A percentile compares a stretch with the other conserved stretches of the same genome.
Conservation (phyloP, 352 stramenopile species). For the Discostella stelligera region DNA sequence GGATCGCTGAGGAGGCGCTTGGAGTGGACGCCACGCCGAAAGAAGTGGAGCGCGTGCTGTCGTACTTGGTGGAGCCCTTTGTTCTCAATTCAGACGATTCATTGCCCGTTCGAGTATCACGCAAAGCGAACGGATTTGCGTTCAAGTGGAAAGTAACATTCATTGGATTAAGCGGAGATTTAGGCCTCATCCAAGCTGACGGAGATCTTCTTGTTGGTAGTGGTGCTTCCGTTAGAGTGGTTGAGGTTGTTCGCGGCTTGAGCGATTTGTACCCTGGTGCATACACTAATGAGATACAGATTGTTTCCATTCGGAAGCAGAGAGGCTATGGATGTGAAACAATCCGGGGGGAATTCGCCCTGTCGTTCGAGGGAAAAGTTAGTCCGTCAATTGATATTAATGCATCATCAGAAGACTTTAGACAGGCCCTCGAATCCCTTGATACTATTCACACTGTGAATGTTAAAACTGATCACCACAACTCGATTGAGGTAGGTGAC, state of each 20-base stretch:
- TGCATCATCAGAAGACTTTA: constrained; percentile 87
- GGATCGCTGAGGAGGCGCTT: constrained; percentile 36
- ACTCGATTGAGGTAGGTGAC: constrained; percentile 36
- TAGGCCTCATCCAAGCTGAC: constrained; percentile 87
- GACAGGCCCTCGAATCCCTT: constrained; percentile 80
- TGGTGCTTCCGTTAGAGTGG: constrained; percentile 85
- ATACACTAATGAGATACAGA: constrained; percentile 93
- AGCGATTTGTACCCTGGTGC: constrained; percentile 88
- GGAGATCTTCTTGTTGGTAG: constrained; percentile 86
- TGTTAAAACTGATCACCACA: constrained; percentile 63
- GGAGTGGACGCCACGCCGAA: constrained; percentile 38
- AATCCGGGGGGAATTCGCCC: constrained; percentile 85
- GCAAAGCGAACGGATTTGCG: constrained; percentile 82
- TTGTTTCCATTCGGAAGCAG: constrained; percentile 83
- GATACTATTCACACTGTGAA: constrained; percentile 83
- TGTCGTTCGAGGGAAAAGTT: constrained; percentile 88
- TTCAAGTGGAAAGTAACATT: constrained; percentile 92
- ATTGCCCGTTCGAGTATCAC: constrained; percentile 45
- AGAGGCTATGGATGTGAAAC: constrained; percentile 52
- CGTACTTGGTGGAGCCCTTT: constrained; percentile 43
- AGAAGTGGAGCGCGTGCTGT: constrained; percentile 43
- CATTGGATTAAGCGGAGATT: constrained; percentile 85
- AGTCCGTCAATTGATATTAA: constrained; percentile 83
- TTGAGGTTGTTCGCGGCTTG: constrained; percentile 84
- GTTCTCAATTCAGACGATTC: constrained; percentile 29